Base-by-base conservation (phyloP, 305 asterid species). In the Ajuga reptans region DNA sequence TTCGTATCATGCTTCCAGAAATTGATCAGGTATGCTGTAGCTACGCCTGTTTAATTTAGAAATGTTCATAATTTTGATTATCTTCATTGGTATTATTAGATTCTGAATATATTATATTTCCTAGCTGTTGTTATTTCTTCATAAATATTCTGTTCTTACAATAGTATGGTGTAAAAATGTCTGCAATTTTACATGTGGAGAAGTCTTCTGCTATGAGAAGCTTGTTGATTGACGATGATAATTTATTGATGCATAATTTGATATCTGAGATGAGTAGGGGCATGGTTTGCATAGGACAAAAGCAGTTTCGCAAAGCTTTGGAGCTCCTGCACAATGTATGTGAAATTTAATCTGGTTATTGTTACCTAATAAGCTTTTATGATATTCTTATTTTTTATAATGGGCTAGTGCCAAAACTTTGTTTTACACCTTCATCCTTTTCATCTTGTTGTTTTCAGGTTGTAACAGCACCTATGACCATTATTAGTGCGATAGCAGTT, bases 401-500 rank as follows among this genome's bases (percentile, higher is more conserved):
- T 69, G 41, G 18, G 10, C 36, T 47, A 27, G 57, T 64, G 46
- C 17, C 62, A 47, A 16, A 17, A 54, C 36, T 68, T 68, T 31
- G 4, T 39, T 24, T 66, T 33, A 21, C 12, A 53, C 27, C 21
- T 37, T 68, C 50, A 6, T 64, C 24, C 41, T 12, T 56, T 56
- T 39, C 3, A 71, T 70, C 53, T 69, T 68, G 64, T 54, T 61
- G 37, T 47, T 75, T 79, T 69, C 77, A 93, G 99, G 99, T 87
- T 65, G 99, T 93, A 55, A 91, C 99, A 15, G 93, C 97, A 71
- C 97, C 99, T 56, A 91, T 93, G 99, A 6, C 89, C 71, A 67
- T 79, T 68, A 56, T 87, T 63, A 90, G 89, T 83, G 86, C 96
- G 56, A 93, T 89, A 75, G 91, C 95, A 42, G 88, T 93, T 82